Evolutionary conservation across 139 green algal genomes (phyloP), one percentile per base, ranked within the genome.

Genomic region (Limnomonas spitsbergensis): DNA sequence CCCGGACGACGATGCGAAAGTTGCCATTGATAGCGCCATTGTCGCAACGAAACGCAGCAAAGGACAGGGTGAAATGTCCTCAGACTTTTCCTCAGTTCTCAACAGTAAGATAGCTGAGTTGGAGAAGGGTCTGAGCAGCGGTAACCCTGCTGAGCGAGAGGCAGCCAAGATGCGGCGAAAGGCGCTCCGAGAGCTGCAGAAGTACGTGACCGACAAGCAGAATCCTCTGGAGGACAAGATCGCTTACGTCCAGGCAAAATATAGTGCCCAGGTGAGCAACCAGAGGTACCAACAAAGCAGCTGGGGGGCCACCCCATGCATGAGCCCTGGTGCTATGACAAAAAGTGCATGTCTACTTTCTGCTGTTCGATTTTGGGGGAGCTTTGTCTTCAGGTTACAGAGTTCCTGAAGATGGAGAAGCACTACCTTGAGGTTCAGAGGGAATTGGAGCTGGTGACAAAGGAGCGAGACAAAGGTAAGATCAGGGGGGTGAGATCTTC

Each of bases 401-500:
- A 82, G 42, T 78, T 84, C 42, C 47, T 81, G 3, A 68, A 66
- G 0, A 14, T 84, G 54, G 84, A 88, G 66, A 76, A 82, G 31
- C 37, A 80, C 66, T 36, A 78, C 14, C 54, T 86, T 14, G 80
- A 84, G 36, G 40, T 84, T 14, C 76, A 81, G 42, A 72, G 27
- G 6, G 53, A 81, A 36, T 40, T 77, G 26, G 78, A 86, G n/a
- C 34, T 20, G 3, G 37, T 75, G 3, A 77, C 31, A 7, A 82
- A 81, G 66, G 82, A 86, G 56, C 79, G 76, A 27, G 82, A 86
- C 69, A 80, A 83, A 26, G 82, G 82, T 86, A 61, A 37, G 27
- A 34, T 37, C 56, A n/a, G n/a, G n/a, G n/a, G n/a, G n/a, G 38
- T 37, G 38, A 7, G 67, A 9, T 29, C 29, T 0, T 26, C 6